These are phyloP conservation scores for Euphorbia schlechtendalii DNA, from an alignment of 441 rosid genomes.

Conservation along the genomic window DNA sequence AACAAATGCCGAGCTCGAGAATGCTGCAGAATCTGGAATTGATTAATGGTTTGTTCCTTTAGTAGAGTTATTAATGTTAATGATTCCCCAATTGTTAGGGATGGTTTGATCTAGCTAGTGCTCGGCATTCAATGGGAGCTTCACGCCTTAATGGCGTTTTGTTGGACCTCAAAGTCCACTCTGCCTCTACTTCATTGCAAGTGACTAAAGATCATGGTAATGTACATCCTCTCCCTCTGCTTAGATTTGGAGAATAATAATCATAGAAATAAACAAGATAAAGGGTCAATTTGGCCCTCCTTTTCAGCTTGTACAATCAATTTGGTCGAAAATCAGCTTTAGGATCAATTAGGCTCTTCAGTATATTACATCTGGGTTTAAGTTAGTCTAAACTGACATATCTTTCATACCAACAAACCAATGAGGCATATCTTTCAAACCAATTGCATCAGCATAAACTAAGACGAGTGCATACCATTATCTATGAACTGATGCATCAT, in stretches of 20 bases:
- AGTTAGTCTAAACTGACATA: too few relatives aligned
- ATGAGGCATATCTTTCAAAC: too few relatives aligned
- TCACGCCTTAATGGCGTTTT: conserved; percentile 63
- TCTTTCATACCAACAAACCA: too few relatives aligned
- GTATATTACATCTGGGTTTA: too few relatives aligned
- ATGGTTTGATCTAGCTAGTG: conserved; percentile 88
- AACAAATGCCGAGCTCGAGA: neutral
- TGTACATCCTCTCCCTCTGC: conserved; percentile 9
- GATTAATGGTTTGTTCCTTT: neutral
- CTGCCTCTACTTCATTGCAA: conserved; percentile 66
- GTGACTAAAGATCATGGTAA: conserved; percentile 29
- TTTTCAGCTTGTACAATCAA: too few relatives aligned
- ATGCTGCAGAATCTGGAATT: neutral
- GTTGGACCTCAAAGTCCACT: conserved; percentile 64
- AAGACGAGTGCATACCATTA: too few relatives aligned
- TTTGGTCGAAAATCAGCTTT: too few relatives aligned
- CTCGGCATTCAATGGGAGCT: conserved; percentile 88
- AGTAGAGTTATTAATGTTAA: neutral
- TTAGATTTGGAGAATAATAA: conserved; percentile 1
- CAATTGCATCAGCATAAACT: too few relatives aligned
- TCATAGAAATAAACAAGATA: too few relatives aligned
- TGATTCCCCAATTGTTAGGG: conserved; percentile 38
- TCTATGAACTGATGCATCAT: too few relatives aligned
- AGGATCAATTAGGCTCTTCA: too few relatives aligned
- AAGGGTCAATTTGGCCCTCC: too few relatives aligned